phyloP scores from a whole-genome alignment of 345 rosid species.

The Pelargonium nanum region DNA sequence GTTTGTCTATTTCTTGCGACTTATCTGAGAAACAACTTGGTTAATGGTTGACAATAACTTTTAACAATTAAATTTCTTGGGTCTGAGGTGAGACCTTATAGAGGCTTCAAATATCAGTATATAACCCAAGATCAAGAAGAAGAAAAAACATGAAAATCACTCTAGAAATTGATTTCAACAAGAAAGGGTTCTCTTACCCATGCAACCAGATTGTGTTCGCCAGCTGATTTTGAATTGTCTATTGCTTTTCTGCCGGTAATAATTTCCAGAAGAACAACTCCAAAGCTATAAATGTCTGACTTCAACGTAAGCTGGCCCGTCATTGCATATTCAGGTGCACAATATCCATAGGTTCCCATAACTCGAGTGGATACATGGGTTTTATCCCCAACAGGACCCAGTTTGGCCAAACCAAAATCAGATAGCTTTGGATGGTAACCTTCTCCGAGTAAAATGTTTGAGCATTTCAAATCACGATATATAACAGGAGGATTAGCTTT shows the following conservation, averaged over 20 bases:
- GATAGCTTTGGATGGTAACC: slow-evolving; percentile 57
- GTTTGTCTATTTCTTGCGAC: too few species aligned
- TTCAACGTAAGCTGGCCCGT: slow-evolving; percentile 69
- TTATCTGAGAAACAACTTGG: too few species aligned
- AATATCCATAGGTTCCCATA: slow-evolving; percentile 68
- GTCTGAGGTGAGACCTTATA: too few species aligned
- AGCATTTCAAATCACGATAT: slow-evolving; percentile 64
- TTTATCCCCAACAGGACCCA: slow-evolving; percentile 72
- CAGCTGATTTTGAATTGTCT: slow-evolving; percentile 38
- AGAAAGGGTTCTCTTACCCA: slow-evolving; percentile 39
- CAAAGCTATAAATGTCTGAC: slow-evolving; percentile 55
- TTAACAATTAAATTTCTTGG: too few species aligned
- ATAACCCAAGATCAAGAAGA: neutral
- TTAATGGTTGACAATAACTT: too few species aligned
- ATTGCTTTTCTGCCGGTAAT: slow-evolving; percentile 66
- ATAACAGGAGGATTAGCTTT: slow-evolving; percentile 64
- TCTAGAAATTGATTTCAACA: neutral
- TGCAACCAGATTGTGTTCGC: slow-evolving; percentile 59
- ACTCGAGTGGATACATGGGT: slow-evolving; percentile 69
- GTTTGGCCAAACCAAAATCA: slow-evolving; percentile 67
- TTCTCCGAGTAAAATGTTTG: slow-evolving; percentile 56
- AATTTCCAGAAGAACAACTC: slow-evolving; percentile 58
- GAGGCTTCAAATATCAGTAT: neutral
- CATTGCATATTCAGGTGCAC: slow-evolving; percentile 81
- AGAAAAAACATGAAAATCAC: neutral